phyloP scores from a whole-genome alignment of 176 grass and related monocot species.

The Triticum turgidum region DNA sequence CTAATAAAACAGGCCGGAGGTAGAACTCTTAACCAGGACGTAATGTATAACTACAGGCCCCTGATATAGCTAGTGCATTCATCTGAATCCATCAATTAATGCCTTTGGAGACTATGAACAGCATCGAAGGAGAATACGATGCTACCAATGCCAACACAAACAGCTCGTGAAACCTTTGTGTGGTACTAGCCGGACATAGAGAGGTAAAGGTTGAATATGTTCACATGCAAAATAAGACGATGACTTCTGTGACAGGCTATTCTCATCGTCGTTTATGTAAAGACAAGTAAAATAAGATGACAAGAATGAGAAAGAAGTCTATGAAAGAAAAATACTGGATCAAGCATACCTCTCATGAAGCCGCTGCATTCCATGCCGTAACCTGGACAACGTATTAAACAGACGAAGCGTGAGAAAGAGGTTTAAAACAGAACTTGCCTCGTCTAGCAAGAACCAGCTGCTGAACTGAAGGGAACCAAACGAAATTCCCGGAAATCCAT shows the following conservation, averaged over 20 bases:
- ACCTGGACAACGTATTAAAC: conserved; percentile 33
- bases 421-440: no score
- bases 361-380: conserved; percentile 95
- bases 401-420: no score
- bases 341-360: conserved; percentile 77
- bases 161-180: not conserved
- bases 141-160: not conserved
- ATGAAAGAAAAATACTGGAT: not conserved
- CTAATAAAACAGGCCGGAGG: no score
- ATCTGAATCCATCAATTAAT: conserved; percentile 36
- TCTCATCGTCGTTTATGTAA: not conserved
- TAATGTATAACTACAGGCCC: not conserved
- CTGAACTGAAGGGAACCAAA: not conserved
- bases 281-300: not conserved
- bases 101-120: not conserved
- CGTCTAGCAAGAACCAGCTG: no score
- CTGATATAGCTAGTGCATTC: not conserved
- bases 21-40: no score
- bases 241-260: not conserved
- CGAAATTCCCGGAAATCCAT: not conserved
- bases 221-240: not conserved
- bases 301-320: no score
- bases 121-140: not conserved
- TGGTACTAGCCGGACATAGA: not conserved
- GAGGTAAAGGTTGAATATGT: not conserved